These are phyloP conservation scores for Colletotrichum siamense DNA, from an alignment of 2,329 filamentous ascomycete species.

Conservation along the genomic window DNA sequence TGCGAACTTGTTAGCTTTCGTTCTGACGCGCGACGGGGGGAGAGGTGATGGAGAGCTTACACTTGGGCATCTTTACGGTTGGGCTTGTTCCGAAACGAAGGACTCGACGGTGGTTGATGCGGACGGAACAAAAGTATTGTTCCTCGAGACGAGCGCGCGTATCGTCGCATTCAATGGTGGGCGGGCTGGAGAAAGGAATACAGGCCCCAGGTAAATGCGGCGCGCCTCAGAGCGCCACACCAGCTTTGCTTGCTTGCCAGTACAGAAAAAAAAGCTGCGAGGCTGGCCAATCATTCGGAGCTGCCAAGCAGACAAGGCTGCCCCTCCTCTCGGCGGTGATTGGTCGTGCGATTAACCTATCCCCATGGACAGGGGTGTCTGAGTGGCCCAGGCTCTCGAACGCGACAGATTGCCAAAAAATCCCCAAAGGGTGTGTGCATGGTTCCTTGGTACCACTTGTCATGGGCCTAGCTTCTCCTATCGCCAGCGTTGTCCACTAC, in stretches of 20 bases:
- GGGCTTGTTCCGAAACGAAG: neutral
- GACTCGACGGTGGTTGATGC: neutral
- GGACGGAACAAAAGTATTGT: neutral
- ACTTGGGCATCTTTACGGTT: constrained; percentile 78
- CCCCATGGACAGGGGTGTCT: neutral
- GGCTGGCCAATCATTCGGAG: constrained; percentile 7
- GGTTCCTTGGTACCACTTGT: constrained; percentile 2
- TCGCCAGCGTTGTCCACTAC: constrained; percentile 1
- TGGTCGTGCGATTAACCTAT: neutral
- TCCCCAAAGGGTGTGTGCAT: constrained; percentile 2
- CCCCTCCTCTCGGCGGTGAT: neutral
- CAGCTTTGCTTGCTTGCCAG: neutral
- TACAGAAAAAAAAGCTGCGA: constrained; percentile 9
- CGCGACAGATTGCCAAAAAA: constrained; percentile 27
- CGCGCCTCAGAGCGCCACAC: constrained; percentile 8
- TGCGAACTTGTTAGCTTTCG: constrained; percentile 38
- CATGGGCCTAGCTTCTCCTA: constrained; percentile 13
- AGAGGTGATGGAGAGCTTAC: constrained; percentile 59
- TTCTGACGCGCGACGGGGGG: neutral
- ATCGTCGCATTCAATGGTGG: constrained; percentile 10
- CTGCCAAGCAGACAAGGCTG: neutral
- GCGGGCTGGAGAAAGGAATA: neutral
- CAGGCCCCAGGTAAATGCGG: neutral
- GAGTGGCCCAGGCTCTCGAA: constrained; percentile 21
- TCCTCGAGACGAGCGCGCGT: neutral